These are phyloP conservation scores for Backusella liffmaniae DNA, from an alignment of 192 early-diverging fungal species.

Conservation along the genomic window DNA sequence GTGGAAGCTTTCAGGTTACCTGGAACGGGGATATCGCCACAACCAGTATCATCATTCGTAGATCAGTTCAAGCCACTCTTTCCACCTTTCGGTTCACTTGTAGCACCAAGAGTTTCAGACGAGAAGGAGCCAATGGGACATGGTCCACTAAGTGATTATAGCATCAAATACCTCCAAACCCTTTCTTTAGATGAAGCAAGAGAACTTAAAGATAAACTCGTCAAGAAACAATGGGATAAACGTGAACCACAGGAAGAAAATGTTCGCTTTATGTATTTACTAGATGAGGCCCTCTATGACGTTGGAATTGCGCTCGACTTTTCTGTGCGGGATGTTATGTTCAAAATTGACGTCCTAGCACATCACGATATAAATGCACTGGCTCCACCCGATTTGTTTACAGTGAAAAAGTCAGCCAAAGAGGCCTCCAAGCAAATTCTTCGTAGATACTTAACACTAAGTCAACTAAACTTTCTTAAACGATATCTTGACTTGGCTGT, in stretches of 20 bases:
- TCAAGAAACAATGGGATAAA: background rate
- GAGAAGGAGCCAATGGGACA: background rate
- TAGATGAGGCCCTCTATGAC: background rate
- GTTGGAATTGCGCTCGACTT: background rate
- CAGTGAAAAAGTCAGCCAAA: background rate
- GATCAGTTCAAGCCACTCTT: background rate
- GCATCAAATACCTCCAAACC: background rate
- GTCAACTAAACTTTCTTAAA: background rate
- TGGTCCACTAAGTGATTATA: background rate
- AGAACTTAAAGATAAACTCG: background rate
- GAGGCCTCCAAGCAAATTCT: background rate
- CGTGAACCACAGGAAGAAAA: background rate
- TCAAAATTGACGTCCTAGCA: background rate
- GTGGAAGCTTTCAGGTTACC: background rate
- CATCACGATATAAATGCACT: background rate
- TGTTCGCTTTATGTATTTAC: background rate
- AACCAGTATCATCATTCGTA: background rate
- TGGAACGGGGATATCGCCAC: background rate
- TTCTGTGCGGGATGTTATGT: background rate
- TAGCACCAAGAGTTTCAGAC: background rate
- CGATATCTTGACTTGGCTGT: background rate
- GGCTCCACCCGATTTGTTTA: background rate
- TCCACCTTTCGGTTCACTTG: background rate
- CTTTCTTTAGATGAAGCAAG: background rate
- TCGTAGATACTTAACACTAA: conserved; percentile 1